Conservation (phyloP, 2,329 filamentous ascomycete species). For the Botryotinia convoluta region DNA sequence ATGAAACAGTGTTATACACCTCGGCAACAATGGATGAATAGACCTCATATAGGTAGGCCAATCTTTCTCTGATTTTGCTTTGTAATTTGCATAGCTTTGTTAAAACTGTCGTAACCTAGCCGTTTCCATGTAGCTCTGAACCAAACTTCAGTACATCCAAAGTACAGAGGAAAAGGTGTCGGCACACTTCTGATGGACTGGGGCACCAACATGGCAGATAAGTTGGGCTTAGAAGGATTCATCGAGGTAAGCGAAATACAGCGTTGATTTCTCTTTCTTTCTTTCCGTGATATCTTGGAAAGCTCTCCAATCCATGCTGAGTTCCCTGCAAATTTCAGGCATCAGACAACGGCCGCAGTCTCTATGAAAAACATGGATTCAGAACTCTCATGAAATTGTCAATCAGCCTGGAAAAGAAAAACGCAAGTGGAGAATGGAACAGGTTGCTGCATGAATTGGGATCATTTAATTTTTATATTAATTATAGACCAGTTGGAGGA, state of each 20-base stretch:
- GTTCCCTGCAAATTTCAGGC: background rate
- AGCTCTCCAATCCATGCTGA: background rate
- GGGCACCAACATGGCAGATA: constrained; percentile 7
- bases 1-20: constrained; percentile 17
- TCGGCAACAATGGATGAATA: constrained; percentile 15
- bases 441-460: constrained; percentile 6
- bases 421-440: background rate
- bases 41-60: constrained; percentile 14
- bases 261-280: background rate
- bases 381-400: background rate
- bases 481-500: background rate
- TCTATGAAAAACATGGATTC: background rate
- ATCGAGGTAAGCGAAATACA: background rate
- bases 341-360: background rate
- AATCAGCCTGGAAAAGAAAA: background rate
- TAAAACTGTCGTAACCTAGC: background rate
- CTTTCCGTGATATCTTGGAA: too few relatives aligned
- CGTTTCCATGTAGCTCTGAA: constrained; percentile 9
- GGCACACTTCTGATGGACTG: background rate
- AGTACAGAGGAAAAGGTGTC: constrained; percentile 14
- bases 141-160: constrained; percentile 10
- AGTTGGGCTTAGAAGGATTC: background rate
- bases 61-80: background rate
- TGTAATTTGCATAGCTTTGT: background rate
- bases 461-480: background rate